phyloP scores from a whole-genome alignment of 805 yeast genomes.

The Wickerhamiella sorbophila region DNA sequence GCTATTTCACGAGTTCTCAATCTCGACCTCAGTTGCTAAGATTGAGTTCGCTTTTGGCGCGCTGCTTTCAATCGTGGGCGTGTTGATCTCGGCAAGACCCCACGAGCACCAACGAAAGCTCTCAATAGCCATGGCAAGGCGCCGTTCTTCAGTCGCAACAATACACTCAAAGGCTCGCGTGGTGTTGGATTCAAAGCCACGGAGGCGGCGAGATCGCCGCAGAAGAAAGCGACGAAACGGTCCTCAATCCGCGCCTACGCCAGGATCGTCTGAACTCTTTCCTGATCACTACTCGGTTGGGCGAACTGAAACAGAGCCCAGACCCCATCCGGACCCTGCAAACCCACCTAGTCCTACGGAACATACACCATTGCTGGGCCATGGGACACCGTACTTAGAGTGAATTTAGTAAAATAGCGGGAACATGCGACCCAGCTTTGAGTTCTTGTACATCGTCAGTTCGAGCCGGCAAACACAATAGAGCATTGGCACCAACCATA shows the following conservation, averaged over 20 bases:
- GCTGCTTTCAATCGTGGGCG: constrained; percentile 29
- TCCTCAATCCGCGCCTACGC: neutral
- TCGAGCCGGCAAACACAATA: constrained; percentile 31
- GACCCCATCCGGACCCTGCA: too few species aligned
- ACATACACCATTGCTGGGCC: too few species aligned
- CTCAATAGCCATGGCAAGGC: neutral
- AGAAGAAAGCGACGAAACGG: neutral
- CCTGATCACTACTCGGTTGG: too few species aligned
- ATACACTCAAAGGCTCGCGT: neutral
- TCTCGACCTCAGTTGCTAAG: constrained; percentile 17
- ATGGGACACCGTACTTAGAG: too few species aligned
- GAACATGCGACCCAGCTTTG: constrained; percentile 12
- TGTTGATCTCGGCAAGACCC: constrained; percentile 22
- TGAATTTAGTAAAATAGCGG: constrained; percentile 9
- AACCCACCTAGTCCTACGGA: too few species aligned
- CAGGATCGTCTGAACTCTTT: too few species aligned
- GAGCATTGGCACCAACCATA: constrained; percentile 34
- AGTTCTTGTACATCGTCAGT: constrained; percentile 4
- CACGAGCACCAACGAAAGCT: constrained; percentile 7
- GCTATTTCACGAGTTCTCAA: constrained; percentile 30
- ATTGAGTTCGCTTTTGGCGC: constrained; percentile 27
- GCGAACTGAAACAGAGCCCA: too few species aligned
- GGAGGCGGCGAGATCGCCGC: neutral
- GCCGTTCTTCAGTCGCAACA: neutral
- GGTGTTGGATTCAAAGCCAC: neutral